These are phyloP conservation scores for Dryas alaskensis DNA, from an alignment of 306 rosid species.

Conservation along the genomic window DNA sequence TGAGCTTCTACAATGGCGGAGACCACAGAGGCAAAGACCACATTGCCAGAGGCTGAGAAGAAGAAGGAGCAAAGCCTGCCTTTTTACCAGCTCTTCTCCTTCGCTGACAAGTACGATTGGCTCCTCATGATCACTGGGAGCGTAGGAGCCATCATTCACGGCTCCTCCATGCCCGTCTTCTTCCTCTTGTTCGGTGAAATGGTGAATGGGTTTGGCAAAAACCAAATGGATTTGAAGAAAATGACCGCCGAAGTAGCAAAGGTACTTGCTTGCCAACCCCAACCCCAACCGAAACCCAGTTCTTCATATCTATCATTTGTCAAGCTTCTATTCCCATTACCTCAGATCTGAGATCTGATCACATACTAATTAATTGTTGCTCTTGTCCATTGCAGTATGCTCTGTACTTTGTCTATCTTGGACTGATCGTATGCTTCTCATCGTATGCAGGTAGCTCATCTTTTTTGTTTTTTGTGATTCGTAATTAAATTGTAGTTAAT, in stretches of 20 bases:
- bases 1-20: constrained; percentile 11
- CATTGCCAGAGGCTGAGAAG: constrained; percentile 89
- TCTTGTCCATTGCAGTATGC: constrained; percentile 65
- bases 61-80: constrained; percentile 91
- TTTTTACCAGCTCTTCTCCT: constrained; percentile 80
- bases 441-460: constrained; percentile 76
- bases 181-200: constrained; percentile 90
- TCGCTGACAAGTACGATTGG: constrained; percentile 82
- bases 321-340: neutral
- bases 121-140: constrained; percentile 77
- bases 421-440: constrained; percentile 83
- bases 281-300: neutral
- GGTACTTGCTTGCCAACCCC: constrained; percentile 31
- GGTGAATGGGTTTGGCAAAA: constrained; percentile 95
- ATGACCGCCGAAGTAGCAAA: constrained; percentile 93
- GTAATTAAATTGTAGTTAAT: neutral
- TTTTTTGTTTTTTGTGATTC: too few species aligned
- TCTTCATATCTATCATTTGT: neutral
- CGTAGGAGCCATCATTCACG: constrained; percentile 87
- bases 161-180: constrained; percentile 97
- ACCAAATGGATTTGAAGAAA: constrained; percentile 74
- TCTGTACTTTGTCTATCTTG: constrained; percentile 87
- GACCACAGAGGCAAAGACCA: constrained; percentile 32
- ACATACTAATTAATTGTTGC: neutral
- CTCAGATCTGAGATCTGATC: constrained; percentile 58